These are phyloP conservation scores for Sporothrix brasiliensis DNA, from an alignment of 2,329 filamentous ascomycete species.

Conservation along the genomic window DNA sequence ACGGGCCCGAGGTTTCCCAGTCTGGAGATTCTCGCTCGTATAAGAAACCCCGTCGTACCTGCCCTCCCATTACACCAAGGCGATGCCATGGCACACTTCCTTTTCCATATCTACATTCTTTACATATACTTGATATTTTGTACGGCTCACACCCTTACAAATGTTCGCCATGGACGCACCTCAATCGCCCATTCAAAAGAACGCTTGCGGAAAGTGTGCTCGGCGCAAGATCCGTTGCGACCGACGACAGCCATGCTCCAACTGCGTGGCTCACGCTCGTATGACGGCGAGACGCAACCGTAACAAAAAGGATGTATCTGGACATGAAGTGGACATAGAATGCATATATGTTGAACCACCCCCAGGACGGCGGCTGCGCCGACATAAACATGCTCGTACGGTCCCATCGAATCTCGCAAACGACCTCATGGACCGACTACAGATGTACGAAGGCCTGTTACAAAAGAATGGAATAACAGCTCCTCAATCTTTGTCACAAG, in stretches of 20 bases:
- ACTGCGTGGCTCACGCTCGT: slow-evolving; percentile 34
- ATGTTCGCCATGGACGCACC: not conserved
- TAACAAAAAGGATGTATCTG: not conserved
- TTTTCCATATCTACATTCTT: not conserved
- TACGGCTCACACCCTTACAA: too few species aligned
- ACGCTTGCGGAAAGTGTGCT: slow-evolving; percentile 35
- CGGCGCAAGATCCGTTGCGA: slow-evolving; percentile 37
- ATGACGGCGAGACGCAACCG: not conserved
- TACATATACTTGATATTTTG: not conserved
- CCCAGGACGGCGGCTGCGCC: slow-evolving; percentile 32
- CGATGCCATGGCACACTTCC: not conserved
- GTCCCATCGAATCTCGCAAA: slow-evolving; percentile 38
- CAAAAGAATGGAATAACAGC: slow-evolving; percentile 37
- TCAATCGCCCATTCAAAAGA: slow-evolving; percentile 1
- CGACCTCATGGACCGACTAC: slow-evolving; percentile 38
- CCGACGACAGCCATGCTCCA: slow-evolving; percentile 34
- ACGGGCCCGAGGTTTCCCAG: slow-evolving; percentile 26
- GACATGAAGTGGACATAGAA: not conserved
- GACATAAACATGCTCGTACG: slow-evolving; percentile 38
- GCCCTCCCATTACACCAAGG: not conserved
- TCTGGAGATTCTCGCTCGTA: slow-evolving; percentile 6
- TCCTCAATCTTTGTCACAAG: slow-evolving; percentile 19
- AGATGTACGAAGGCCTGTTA: slow-evolving; percentile 41
- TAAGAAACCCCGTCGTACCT: slow-evolving; percentile 17
- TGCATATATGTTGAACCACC: slow-evolving; percentile 39